Base-by-base conservation (phyloP, 2,329 filamentous ascomycete species). In the Penicillium sp. region DNA sequence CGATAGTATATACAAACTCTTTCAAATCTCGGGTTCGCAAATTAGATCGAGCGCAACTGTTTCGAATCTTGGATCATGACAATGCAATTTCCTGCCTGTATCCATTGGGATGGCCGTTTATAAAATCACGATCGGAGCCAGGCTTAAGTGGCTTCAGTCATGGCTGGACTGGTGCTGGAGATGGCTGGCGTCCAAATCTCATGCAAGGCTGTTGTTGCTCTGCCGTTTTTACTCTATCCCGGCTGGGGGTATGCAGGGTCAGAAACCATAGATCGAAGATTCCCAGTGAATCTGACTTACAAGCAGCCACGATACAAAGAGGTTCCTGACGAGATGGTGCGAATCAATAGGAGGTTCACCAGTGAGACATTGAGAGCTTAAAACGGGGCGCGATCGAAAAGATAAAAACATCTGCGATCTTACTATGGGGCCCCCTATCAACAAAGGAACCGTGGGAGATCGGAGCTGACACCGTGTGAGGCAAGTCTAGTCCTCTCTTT, bases 51-150 rank as follows among this genome's bases (percentile, higher is more conserved):
- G n/a, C 19, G 12, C 13, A 38, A 38, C 13, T 13, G 2, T 22
- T 27, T 44, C 12, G 16, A 39, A 13, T 25, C 25, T 22, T 49
- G 16, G 16, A 16, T 29, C n/a, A 12, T 28, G 16, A 35, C 11
- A 12, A 14, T 33, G 14, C 34, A 30, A 39, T 36, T 25, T 31
- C 11, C 53, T 53, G 48, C 49, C 22, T 44, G 39, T 47, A 55
- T 58, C 54, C 56, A 52, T 53, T 30, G 41, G 44, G 19, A 29
- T 37, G 19, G 50, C 34, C 41, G 33, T 25, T 19, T 60, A 57
- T 59, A 48, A 55, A 55, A 57, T 59, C 50, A 44, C 42, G 40
- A 55, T 55, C 37, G 47, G 39, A 46, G 30, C 38, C 38, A 42
- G 38, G 10, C 38, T 37, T 19, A 36, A 43, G 31, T 41, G 43